phyloP scores from a whole-genome alignment of 805 yeast species.

The Sugiyamaella marilandica region DNA sequence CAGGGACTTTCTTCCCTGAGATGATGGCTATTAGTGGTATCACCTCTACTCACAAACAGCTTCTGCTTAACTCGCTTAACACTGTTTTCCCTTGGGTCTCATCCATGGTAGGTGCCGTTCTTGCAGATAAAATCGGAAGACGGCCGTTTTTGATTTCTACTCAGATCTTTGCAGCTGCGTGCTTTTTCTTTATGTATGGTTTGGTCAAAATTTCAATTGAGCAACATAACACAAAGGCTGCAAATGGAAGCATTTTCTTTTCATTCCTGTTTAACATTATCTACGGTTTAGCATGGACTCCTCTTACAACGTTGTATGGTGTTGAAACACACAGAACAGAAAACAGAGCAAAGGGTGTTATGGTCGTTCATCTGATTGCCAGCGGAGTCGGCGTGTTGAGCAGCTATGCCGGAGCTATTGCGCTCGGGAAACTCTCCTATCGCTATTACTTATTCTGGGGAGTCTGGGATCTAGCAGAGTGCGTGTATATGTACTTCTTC shows the following conservation, averaged over 20 bases:
- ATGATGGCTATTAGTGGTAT: background rate
- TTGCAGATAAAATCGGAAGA: constrained; percentile 25
- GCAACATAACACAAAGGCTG: constrained; percentile 16
- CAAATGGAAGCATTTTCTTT: constrained; percentile 5
- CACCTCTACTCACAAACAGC: background rate
- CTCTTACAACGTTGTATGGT: constrained; percentile 34
- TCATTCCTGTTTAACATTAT: constrained; percentile 11
- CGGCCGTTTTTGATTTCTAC: constrained; percentile 24
- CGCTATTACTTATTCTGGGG: constrained; percentile 32
- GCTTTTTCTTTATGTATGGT: constrained; percentile 16
- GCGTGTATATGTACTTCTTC: constrained; percentile 32
- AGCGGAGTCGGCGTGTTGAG: constrained; percentile 21
- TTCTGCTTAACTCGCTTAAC: background rate
- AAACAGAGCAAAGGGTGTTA: constrained; percentile 26
- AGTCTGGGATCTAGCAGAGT: constrained; percentile 29
- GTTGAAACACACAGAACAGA: constrained; percentile 24
- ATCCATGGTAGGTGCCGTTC: background rate
- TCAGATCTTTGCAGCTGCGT: constrained; percentile 5
- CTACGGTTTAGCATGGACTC: constrained; percentile 29
- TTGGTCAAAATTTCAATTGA: constrained; percentile 20
- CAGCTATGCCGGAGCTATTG: constrained; percentile 22
- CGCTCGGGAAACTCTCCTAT: constrained; percentile 30
- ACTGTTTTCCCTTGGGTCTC: constrained; percentile 14
- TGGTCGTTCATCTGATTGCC: constrained; percentile 10
- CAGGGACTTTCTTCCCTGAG: background rate